Percentiles rank a stretch among this genome's conserved stretches.
Evolutionary conservation across 768 basidiomycete species (phyloP).

Genomic region (Gymnopilus junonius): DNA sequence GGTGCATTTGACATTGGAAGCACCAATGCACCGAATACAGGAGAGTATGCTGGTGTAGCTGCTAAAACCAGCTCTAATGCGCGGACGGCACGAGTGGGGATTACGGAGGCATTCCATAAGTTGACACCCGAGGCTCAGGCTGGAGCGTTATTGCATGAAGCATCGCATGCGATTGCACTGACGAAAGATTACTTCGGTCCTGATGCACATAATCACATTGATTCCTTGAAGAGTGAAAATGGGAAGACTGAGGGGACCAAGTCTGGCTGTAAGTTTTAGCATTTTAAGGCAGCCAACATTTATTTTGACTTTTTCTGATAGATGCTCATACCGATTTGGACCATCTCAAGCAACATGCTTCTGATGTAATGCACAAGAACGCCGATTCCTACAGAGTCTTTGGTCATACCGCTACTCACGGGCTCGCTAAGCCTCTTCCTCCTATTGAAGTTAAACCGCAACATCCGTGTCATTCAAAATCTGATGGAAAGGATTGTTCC

Average conservation of each 20-base stretch:
- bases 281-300: too few species aligned
- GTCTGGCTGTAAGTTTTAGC: neutral
- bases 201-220: neutral
- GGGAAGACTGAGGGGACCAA: neutral
- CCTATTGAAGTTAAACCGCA: too few species aligned
- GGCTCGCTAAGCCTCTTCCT: neutral
- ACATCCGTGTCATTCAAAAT: too few species aligned
- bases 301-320: neutral
- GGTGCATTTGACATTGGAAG: neutral
- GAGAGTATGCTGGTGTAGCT: neutral
- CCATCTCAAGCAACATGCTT: neutral
- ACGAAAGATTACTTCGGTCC: neutral
- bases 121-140: neutral
- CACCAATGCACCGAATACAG: neutral
- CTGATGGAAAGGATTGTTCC: too few species aligned
- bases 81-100: neutral
- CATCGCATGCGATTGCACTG: neutral
- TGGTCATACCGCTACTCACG: neutral
- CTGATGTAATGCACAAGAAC: neutral
- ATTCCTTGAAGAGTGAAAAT: neutral
- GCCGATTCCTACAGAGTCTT: conserved; percentile 2
- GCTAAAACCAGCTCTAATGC: neutral
- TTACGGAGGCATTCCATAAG: neutral
- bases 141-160: neutral
- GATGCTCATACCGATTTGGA: neutral